Base-by-base conservation (phyloP, 2,329 filamentous ascomycete species). In the Pseudopithomyces maydicus region DNA sequence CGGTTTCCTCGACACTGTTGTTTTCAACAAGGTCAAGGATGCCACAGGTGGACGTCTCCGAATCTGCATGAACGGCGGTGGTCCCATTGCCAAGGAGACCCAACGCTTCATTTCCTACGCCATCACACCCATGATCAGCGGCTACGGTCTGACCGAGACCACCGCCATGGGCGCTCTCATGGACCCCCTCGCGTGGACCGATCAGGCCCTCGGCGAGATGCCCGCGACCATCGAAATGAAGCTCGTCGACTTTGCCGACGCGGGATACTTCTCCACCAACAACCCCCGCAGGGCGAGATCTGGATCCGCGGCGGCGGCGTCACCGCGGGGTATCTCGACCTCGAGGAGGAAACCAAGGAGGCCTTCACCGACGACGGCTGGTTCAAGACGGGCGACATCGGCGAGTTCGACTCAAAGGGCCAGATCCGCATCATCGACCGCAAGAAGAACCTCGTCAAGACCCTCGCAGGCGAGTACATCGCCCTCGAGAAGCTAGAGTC, bases 371-470 rank as follows among this genome's bases (percentile, higher is more conserved):
- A 86, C 2, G 95, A 97, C 69, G 92, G 92, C 48, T 98, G 95
- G 95, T 98, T 98, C 85, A 94, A 90, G 84, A 96, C 92, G 15
- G 94, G 94, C 59, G 94, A 98, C 71, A 95, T 98, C 74, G 94
- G 94, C 69, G 91, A 97, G 74, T 95, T 94, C 69, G 88, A 94
- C 76, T 74, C 80, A 43, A 83, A 89, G 59, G 94, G 94, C 42
- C 90, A 96, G 74, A 79, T 98, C 64, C 86, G 84, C 67, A 89
- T 98, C 74, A 93, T 98, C 72, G 94, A 98, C 77, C 91, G 94
- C 67, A 93, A 97, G 86, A 98, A 98, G 88, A 98, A 98, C 79
- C 82, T 98, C 54, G 91, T 98, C 77, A 98, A 98, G 87, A 93
- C 95, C 62, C 85, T 91, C 63, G 92, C 93, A 58, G 94, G 94